Evolutionary conservation across 2,329 filamentous ascomycete species (phyloP).

Genomic region (Botryosphaeria agaves): DNA sequence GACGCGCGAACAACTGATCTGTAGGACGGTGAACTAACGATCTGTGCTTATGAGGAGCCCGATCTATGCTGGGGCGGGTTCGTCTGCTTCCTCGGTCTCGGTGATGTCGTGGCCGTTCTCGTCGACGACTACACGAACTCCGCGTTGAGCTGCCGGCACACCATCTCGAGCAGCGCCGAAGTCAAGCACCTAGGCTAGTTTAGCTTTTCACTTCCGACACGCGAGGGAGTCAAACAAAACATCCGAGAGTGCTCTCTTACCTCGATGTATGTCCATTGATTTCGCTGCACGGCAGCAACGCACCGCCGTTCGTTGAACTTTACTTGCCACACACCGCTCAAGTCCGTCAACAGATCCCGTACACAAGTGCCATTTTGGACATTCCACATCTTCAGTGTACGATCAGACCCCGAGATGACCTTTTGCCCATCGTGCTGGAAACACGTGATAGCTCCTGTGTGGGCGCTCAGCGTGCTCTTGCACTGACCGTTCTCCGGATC

Average conservation of each 20-base stretch:
- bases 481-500: constrained; percentile 86
- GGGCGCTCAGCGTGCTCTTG: constrained; percentile 75
- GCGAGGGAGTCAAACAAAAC: no score
- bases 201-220: constrained; percentile 11
- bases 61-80: not conserved
- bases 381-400: constrained; percentile 98
- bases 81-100: constrained; percentile 4
- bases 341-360: constrained; percentile 78
- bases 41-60: not conserved
- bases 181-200: constrained; percentile 62
- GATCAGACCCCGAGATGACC: constrained; percentile 89
- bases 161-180: constrained; percentile 91
- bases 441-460: constrained; percentile 94
- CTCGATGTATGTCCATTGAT: constrained; percentile 88
- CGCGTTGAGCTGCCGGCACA: constrained; percentile 57
- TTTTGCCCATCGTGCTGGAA: constrained; percentile 97
- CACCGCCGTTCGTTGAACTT: constrained; percentile 92
- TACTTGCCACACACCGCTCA: constrained; percentile 98
- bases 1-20: not conserved
- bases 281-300: constrained; percentile 88
- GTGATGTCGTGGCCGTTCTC: constrained; percentile 8
- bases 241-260: constrained; percentile 32
- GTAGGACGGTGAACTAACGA: not conserved
- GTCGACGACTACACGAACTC: constrained; percentile 51
- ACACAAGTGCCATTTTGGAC: constrained; percentile 82